phyloP scores from a whole-genome alignment of 2,329 filamentous ascomycete genomes.

The Ophiostoma piceae region DNA sequence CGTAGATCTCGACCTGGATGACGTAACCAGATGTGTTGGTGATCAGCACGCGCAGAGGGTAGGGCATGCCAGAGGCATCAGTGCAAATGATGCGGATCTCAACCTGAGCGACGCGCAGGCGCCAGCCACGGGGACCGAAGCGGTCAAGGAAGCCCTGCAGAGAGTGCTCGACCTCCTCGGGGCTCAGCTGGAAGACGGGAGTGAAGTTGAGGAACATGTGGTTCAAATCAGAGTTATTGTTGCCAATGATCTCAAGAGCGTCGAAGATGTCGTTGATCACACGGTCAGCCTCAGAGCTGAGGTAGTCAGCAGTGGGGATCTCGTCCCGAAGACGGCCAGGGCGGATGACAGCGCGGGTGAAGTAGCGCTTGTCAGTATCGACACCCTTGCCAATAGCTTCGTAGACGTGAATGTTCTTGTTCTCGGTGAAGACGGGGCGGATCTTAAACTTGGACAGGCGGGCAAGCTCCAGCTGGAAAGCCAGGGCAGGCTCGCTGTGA shows the following conservation, averaged over 20 bases:
- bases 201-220: conserved; percentile 99
- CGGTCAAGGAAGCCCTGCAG: conserved; percentile 93
- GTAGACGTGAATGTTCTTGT: conserved; percentile 98
- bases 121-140: conserved; percentile 91
- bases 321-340: conserved; percentile 92
- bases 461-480: conserved; percentile 95
- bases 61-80: conserved; percentile 75
- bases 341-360: conserved; percentile 90
- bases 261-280: conserved; percentile 97
- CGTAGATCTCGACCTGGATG: conserved; percentile 95
- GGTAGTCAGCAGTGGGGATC: conserved; percentile 96
- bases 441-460: conserved; percentile 96
- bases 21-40: conserved; percentile 98
- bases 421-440: conserved; percentile 97
- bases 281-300: conserved; percentile 93
- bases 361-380: conserved; percentile 97
- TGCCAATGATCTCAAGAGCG: conserved; percentile 95
- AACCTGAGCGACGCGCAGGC: conserved; percentile 90
- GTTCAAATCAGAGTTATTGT: conserved; percentile 98
- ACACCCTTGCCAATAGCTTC: conserved; percentile 92
- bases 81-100: conserved; percentile 99
- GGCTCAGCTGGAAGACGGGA: conserved; percentile 87
- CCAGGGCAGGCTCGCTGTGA: conserved; percentile 91
- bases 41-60: conserved; percentile 91
- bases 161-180: conserved; percentile 84